Evolutionary conservation across 129 eudicot species (phyloP), one percentile per base, ranked within the genome.

Genomic region (Artemisia argyi): DNA sequence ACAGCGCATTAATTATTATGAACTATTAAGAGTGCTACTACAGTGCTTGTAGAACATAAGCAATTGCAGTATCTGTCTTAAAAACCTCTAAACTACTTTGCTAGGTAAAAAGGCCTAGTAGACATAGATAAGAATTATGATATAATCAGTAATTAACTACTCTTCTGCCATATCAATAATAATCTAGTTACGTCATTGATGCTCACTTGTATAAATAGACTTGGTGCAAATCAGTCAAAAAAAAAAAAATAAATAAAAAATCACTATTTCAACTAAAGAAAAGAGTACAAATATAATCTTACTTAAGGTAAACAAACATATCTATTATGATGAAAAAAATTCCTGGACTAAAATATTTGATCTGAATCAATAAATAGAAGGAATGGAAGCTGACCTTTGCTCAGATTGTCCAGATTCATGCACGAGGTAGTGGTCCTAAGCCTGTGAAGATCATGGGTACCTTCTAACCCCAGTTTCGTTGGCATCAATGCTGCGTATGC

Each of bases 401-500:
- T 78, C 65, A 71, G 62, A 77, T 16, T 39, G 57, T 77, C 76
- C 50, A 77, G 32, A 61, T 69, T 77, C 76, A 69, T 69, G 81
- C 65, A 77, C 16, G 81, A 69, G 48, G 71, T 61, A 51, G 71
- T 69, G 76, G 76, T 51, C 70, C 69, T 16, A 26, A 72, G 62
- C 77, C 55, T 11, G 55, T 62, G 59, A 70, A 71, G 77, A 78
- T 71, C 77, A 71, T 71, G 77, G 24, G 81, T 70, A 28, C 67
- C 68, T 64, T 78, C 73, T 55, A 78, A 55, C 61, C 82, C 73
- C 39, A 78, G 13, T 20, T 78, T 72, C 56, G 82, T 47, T 71
- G 77, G 82, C 82, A 78, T 71, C 68, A 78, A 65, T 47, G 78
- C 62, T 71, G 82, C 73, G 14, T 63, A 78, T 54, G 82, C 78